Evolutionary conservation across 176 grass and related monocot genomes (phyloP), one percentile per base, ranked within the genome.

Genomic region (Poa annua): DNA sequence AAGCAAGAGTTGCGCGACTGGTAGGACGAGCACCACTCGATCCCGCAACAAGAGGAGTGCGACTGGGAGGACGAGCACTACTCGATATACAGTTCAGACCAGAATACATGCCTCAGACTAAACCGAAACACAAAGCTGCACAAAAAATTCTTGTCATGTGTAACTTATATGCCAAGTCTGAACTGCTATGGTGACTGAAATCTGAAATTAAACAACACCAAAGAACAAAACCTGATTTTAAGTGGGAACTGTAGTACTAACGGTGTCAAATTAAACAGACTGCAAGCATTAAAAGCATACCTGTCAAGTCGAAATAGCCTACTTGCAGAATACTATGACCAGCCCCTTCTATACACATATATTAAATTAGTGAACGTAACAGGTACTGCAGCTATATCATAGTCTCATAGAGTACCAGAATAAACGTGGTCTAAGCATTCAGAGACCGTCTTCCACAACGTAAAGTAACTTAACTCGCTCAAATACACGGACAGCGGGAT

Each of bases 151-250:
- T 45, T 44, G 15, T 62, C 45, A 45, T 71, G 26, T 24, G 51
- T 34, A 82, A 85, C 38, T 64, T 22, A 69, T 24, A 76, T 39
- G 44, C 44, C 24, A 81, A 64, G 3, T 53, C 33, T 41, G 65
- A 57, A 56, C 44, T 66, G 2, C 14, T 39, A 24, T 19, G 48
- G 20, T 79, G 26, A 33, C 74, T 66, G 19, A 63, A 80, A 80
- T 65, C 74, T 66, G 47, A 63, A 80, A 86, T 54, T 66, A 74
- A 36, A 7, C 11, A 74, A 55, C 19, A 53, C 51, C 22, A 55
- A 21, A 68, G 22, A 34, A 22, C 22, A 60, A 17, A 62, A 26
- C 35, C 24, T 66, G 49, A 71, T 55, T 24, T 44, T 60, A 47
- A 22, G n/a, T 78, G 73, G 54, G 2, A 22, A 55, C 26, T 85